phyloP scores from a whole-genome alignment of 2,329 filamentous ascomycete genomes.

The Ascochyta lentis region DNA sequence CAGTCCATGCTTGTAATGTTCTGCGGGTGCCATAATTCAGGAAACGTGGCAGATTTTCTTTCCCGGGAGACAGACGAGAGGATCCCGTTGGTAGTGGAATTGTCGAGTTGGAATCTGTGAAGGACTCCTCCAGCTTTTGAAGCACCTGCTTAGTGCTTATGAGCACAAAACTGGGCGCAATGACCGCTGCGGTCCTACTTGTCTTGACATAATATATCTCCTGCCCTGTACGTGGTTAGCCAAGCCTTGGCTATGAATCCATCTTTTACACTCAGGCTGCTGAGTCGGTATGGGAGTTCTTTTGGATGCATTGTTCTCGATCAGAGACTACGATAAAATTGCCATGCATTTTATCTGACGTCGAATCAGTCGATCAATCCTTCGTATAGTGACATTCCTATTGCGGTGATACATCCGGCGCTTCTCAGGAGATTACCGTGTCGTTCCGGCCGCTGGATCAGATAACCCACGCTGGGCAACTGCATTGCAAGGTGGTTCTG shows the following conservation, averaged over 20 bases:
- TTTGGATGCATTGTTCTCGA: background rate
- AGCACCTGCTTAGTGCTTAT: background rate
- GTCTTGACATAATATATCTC: background rate
- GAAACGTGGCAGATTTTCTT: too few relatives aligned
- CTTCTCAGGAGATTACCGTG: background rate
- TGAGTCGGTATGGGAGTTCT: background rate
- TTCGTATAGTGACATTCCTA: slow-evolving; percentile 6
- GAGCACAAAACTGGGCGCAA: background rate
- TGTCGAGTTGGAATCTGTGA: background rate
- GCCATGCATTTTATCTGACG: background rate
- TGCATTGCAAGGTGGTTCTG: background rate
- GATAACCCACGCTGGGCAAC: too few relatives aligned
- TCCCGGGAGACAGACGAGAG: too few relatives aligned
- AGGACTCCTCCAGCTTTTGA: background rate
- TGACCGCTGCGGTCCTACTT: slow-evolving; percentile 3
- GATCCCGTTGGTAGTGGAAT: too few relatives aligned
- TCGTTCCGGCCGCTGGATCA: background rate
- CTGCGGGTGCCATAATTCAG: background rate
- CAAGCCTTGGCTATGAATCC: background rate
- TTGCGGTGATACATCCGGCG: slow-evolving; percentile 2
- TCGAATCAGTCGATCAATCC: background rate
- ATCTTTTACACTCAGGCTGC: background rate
- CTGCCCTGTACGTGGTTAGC: background rate
- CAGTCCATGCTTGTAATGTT: slow-evolving; percentile 6
- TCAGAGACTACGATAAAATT: background rate